Evolutionary conservation across 2,329 filamentous ascomycete genomes (phyloP), one percentile per base, ranked within the genome.

Genomic region (Ilyonectria robusta): DNA sequence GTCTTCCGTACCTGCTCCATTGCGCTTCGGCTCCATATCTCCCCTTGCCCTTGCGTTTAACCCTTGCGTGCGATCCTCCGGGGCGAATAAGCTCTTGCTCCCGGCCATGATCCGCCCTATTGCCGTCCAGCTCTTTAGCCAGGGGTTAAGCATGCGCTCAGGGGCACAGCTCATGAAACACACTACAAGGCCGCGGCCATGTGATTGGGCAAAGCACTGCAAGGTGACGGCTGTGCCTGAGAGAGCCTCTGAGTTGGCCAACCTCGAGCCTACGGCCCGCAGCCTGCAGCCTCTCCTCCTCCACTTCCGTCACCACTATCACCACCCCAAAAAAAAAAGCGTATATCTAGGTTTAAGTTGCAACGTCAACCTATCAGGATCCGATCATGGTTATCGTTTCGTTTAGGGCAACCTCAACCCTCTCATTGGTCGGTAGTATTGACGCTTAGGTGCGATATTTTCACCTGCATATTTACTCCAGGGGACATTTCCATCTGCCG

Each of bases 131-230:
- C 29, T 10, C 15, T 47, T 37, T 59, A 26, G 55, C 55, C 56
- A 55, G 51, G 55, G 62, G 26, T 48, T 26, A 29, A 35, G 33
- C 15, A 57, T 51, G 56, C 62, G 31, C 57, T 59, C 62, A 65
- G 62, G 62, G 56, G 57, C 51, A 46, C 44, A 46, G 17, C 21
- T 60, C 35, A 57, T 65, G 62, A 65, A 65, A 65, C 62, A 51
- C 57, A 35, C 62, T 61, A 65, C 17, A 40, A 31, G 13, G 11
- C 33, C 55, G 37, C 47, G 47, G 54, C 46, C 19, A 44, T 26
- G n/a, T 51, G 31, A 65, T 65, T 65, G 62, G 62, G 11, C 48
- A 19, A 57, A 26, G 33, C 47, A 15, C 48, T 23, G 55, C 17
- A 42, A 17, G 17, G 40, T n/a, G 40, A 42, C 40, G 19, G 15